Evolutionary conservation across 73 alveolate genomes (phyloP), one percentile per base, ranked within the genome.

Genomic region (Effrenium voratum): DNA sequence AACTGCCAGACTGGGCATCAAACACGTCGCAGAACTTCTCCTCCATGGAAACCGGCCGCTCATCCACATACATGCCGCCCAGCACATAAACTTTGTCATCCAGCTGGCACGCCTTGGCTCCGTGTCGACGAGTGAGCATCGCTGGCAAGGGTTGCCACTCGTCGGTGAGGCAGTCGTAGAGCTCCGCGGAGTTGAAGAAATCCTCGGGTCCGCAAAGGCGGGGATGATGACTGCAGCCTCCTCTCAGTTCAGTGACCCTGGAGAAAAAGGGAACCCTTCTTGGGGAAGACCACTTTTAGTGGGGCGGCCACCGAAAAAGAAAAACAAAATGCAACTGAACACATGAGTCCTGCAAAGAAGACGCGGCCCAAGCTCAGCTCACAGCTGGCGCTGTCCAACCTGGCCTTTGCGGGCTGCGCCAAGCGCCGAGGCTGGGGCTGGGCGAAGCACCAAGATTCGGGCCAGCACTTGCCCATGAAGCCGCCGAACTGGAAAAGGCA

Each of bases 31-130:
- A 90, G 87, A 90, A 90, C 57, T n/a, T 90, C 87, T 90, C 97
- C 92, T 82, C 76, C 40, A 82, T 44, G 30, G 52, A 50, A 4
- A 82, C 75, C 4, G 92, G 92, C 12, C 92, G 92, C 38, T 82
- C 92, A n/a, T 82, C 92, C 50, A 82, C 92, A 82, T 82, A 82
- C 97, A 90, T 90, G 88, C 97, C 97, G 26, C 97, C 97, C n/a
- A 90, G 80, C 59, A 90, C 97, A 76, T 90, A 90, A 76, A 70
- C 97, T 36, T 70, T 90, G 59, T 87, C 97, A 36, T 90, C 76
- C 86, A 90, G 73, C n/a, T 66, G 44, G 57, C 97, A 90, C 16
- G 97, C 97, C 95, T 87, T 2, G 3, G 97, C 97, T 3, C 97
- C 97, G 38, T 90, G 97, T 75, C 97, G 97, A 3, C 76, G 75